These are phyloP conservation scores for Aspergillus sp. DNA, from an alignment of 2,329 filamentous ascomycete species.

Conservation along the genomic window DNA sequence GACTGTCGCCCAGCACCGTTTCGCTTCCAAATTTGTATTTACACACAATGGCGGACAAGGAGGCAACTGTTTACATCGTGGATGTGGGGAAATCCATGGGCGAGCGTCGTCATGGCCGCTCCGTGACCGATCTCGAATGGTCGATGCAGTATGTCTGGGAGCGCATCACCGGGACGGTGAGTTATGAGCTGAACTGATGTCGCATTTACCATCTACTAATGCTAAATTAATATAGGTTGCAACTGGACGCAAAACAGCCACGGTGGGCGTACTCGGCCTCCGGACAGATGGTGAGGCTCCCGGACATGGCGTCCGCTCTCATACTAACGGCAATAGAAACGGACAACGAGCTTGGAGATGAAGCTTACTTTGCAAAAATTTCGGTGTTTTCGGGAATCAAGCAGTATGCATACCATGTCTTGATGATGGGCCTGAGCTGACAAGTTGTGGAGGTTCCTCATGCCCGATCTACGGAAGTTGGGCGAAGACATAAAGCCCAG, in stretches of 20 bases:
- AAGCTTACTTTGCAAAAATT: slow-evolving; percentile 78
- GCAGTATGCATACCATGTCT: slow-evolving; percentile 55
- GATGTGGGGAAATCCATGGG: slow-evolving; percentile 88
- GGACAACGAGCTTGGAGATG: slow-evolving; percentile 62
- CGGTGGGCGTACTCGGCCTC: slow-evolving; percentile 77
- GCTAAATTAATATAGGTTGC: slow-evolving; percentile 44
- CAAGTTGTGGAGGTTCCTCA: slow-evolving; percentile 50
- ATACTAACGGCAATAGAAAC: slow-evolving; percentile 51
- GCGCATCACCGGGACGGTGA: slow-evolving; percentile 74
- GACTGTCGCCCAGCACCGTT: background rate
- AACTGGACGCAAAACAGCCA: slow-evolving; percentile 71
- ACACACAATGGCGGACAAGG: slow-evolving; percentile 78
- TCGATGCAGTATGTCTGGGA: slow-evolving; percentile 93
- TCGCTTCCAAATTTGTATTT: background rate
- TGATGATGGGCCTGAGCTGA: background rate
- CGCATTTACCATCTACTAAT: background rate
- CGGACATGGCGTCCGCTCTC: slow-evolving; percentile 3
- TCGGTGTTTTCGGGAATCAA: slow-evolving; percentile 64
- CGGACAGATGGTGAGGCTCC: slow-evolving; percentile 66
- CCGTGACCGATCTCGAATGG: slow-evolving; percentile 82
- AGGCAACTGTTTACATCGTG: slow-evolving; percentile 87
- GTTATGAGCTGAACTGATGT: slow-evolving; percentile 25
- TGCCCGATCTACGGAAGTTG: slow-evolving; percentile 69
- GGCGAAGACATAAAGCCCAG: slow-evolving; percentile 66
- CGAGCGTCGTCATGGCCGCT: slow-evolving; percentile 66